Evolutionary conservation across 2,329 filamentous ascomycete genomes (phyloP).

Genomic region (Amauroascus verrucosus): DNA sequence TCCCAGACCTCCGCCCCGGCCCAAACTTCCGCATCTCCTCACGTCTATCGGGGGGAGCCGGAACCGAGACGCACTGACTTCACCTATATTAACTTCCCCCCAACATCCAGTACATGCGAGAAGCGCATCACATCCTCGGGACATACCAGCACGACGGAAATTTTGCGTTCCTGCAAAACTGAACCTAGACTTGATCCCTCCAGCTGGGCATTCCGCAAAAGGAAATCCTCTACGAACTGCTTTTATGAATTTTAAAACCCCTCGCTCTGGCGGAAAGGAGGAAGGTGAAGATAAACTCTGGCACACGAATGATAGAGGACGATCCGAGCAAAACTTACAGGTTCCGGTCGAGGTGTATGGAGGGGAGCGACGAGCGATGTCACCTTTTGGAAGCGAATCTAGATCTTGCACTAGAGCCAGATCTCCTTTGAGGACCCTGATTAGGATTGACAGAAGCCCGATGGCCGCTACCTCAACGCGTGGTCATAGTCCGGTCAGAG

Average conservation of each 20-base stretch:
- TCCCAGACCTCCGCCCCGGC: conserved; percentile 50
- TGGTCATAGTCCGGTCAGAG: neutral
- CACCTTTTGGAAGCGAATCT: neutral
- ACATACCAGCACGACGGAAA: conserved; percentile 19
- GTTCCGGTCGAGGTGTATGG: neutral
- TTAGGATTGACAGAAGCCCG: neutral
- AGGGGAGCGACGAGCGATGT: neutral
- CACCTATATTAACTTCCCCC: conserved; percentile 23
- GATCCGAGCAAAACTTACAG: neutral
- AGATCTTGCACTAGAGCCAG: neutral
- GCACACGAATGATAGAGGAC: neutral
- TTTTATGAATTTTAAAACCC: conserved; percentile 27
- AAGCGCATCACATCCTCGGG: conserved; percentile 30
- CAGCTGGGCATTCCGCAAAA: conserved; percentile 30
- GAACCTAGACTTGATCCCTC: conserved; percentile 21
- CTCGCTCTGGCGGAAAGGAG: conserved; percentile 18
- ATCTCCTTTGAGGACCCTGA: neutral
- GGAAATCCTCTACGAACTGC: conserved; percentile 31
- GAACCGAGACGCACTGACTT: conserved; percentile 10
- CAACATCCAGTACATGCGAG: conserved; percentile 22
- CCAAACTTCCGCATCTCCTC: conserved; percentile 37
- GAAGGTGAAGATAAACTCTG: neutral
- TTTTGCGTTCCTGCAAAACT: conserved; percentile 20
- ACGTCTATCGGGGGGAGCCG: conserved; percentile 9
- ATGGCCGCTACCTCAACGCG: neutral